Base-by-base conservation (phyloP, 352 stramenopile genomes). In the Pelagophyceae sp. region DNA sequence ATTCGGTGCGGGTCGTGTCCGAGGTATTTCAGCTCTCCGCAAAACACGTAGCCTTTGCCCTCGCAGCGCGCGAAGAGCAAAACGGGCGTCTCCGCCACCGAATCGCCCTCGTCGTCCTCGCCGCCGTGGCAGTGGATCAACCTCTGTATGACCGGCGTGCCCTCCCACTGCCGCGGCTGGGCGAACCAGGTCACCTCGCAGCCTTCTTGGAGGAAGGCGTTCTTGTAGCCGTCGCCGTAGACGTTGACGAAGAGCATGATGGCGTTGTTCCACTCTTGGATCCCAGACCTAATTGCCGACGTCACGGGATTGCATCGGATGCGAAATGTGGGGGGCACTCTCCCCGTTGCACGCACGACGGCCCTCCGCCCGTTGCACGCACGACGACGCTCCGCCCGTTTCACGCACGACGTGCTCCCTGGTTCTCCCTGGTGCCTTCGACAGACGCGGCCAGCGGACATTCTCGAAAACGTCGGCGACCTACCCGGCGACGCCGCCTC, bases 161-260 rank as follows among this genome's bases (percentile, higher is more conserved):
- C 67, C 38, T 74, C 67, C 67, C 67, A 74, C n/a, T 74, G 67
- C 23, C 67, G 67, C 5, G 67, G 23, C 67, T 74, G 67, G 17
- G 67, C 67, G 67, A 74, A 74, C 67, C 67, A 74, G 17, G 67
- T 74, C 2, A 74, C 58, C 38, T 74, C 67, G 2, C 6, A 1
- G 35, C 67, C 67, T 2, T 37, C 67, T 23, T 37, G 23, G 35
- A 74, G 5, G 35, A 74, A 74, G 38, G n/a, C 19, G 38, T 74
- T 74, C 38, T 74, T 74, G 67, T 74, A 74, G 67, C 67, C 67
- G 2, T 74, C 67, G 67, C 67, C 67, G 67, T 78, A 65, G 32
- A 78, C 67, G 58, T 78, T 78, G 29, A 78, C 75, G 61, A 78
- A 78, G 31, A 78, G 75, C 67, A 70, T 64, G 40, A 78, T 31